Base-by-base conservation (phyloP, 2,329 filamentous ascomycete species). In the Aspergillus awamori region DNA sequence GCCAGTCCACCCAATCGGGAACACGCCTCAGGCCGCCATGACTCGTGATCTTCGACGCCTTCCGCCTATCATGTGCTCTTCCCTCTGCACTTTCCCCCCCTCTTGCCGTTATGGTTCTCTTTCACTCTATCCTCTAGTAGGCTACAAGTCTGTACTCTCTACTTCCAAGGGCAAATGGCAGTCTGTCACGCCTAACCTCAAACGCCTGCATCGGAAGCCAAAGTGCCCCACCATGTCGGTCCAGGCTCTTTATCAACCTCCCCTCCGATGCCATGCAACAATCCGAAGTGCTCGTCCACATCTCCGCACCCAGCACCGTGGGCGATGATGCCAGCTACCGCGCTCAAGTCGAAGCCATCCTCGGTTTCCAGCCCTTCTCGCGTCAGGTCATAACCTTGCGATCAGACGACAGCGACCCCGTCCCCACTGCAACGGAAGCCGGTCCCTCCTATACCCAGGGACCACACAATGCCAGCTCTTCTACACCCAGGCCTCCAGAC, bases 271-370 rank as follows among this genome's bases (percentile, higher is more conserved):
- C 39, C 58, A 73, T 72, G 67, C 64, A 64, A 59, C 57, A 64
- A 26, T 60, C 69, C 59, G 76, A 79, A 68, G 73, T 80, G 58
- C 75, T 80, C 57, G 75, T 79, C 53, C 78, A 80, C 67, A 70
- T 80, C 63, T 71, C 75, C 54, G 78, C 78, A 17, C 72, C 76
- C 30, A 75, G 75, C 64, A 70, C 68, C 54, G 67, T 64, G 38
- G 66, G 63, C 49, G 75, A 80, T 61, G 77, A 80, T 67, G 70
- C 70, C 33, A 71, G 69, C 57, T 78, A 80, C 67, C 71, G 71
- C 38, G 70, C 74, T 11, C 75, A 79, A 36, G 76, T 77, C 45
- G 69, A 71, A 54, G 73, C 77, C 8, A 74, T 76, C 54, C 61
- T 77, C 49, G 68, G 67, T 39, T 79, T 78, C 52, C 69, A 74